Base-by-base conservation (phyloP, 345 rosid species). In the Orychophragmus violaceus region DNA sequence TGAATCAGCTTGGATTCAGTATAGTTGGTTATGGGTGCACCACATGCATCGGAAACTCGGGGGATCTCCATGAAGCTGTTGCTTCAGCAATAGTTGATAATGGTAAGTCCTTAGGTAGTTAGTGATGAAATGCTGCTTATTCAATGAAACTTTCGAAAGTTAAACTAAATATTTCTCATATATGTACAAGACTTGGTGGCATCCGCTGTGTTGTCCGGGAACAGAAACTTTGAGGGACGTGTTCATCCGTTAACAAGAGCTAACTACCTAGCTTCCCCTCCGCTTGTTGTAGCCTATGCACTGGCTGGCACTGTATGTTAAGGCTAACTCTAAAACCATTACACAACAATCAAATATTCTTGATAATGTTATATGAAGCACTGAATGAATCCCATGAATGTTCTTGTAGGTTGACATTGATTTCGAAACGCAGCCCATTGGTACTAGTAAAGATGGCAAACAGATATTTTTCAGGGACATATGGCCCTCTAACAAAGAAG, bases 241-340 rank as follows among this genome's bases (percentile, higher is more conserved):
- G 99, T 94, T 72, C 99, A 94, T 73, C 75, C 99, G 13, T 78
- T 94, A 83, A 94, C 99, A 32, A 85, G 99, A 80, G 99, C 99
- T 18, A 94, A 94, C 82, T 94, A 88, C 75, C 99, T 94, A 66
- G 99, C 99, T 75, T 94, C 99, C 13, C 99, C 99, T 48, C 99
- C 97, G 44, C 71, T 94, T 63, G 99, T 94, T 56, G 97, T 94
- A 59, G 99, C 96, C 51, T 94, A 94, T 84, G 97, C 99, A 58
- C 93, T 94, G 66, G 96, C 99, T 79, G 97, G 97, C 81, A 94
- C 97, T 77, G 99, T 94, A 75, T 57, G 33, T 64, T 67, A 14
- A 41, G 56, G 12, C 55, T 27, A 29, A 62, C 41, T 61, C 53
- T 44, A 61, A 44, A 11, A 27, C 6, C 23, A 60, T 59, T 25